Conservation (phyloP, 2,329 filamentous ascomycete species). For the Pseudogymnoascus sp. region DNA sequence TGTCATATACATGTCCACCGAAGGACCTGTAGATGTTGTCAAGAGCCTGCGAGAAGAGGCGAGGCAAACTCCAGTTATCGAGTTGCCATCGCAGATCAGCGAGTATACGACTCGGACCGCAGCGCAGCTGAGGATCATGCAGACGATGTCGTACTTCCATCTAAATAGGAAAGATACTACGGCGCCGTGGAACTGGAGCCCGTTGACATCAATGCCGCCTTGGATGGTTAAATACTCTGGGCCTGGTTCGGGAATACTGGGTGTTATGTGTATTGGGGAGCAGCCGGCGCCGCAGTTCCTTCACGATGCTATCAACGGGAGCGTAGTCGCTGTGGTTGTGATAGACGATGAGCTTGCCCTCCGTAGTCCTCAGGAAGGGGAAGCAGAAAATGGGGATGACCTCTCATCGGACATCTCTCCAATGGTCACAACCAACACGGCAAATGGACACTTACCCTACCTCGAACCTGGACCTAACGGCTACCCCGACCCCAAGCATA, state of each 20-base stretch:
- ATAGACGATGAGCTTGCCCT: conserved; percentile 51
- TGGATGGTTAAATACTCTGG: conserved; percentile 57
- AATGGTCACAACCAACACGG: conserved; percentile 33
- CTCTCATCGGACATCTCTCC: conserved; percentile 14
- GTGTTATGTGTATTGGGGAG: conserved; percentile 62
- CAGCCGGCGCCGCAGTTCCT: conserved; percentile 54
- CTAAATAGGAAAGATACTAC: conserved; percentile 23
- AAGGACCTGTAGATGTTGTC: conserved; percentile 53
- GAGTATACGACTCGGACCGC: conserved; percentile 54
- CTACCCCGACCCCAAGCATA: conserved; percentile 54
- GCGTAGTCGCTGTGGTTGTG: conserved; percentile 59
- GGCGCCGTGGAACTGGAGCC: conserved; percentile 43
- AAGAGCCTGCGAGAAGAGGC: conserved; percentile 43
- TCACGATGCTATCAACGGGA: conserved; percentile 61
- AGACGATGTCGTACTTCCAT: conserved; percentile 77
- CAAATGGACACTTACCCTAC: conserved; percentile 54
- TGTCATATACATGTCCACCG: conserved; percentile 62
- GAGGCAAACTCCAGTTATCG: conserved; percentile 37
- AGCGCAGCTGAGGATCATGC: conserved; percentile 64
- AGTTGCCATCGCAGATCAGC: conserved; percentile 54
- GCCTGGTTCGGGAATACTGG: conserved; percentile 48
- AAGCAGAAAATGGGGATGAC: conserved; percentile 14
- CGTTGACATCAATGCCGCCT: conserved; percentile 52
- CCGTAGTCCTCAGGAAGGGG: conserved; percentile 25
- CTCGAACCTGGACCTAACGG: conserved; percentile 50